Conservation (phyloP, 1,284 basidiomycete genomes). For the Kwoniella shivajii region DNA sequence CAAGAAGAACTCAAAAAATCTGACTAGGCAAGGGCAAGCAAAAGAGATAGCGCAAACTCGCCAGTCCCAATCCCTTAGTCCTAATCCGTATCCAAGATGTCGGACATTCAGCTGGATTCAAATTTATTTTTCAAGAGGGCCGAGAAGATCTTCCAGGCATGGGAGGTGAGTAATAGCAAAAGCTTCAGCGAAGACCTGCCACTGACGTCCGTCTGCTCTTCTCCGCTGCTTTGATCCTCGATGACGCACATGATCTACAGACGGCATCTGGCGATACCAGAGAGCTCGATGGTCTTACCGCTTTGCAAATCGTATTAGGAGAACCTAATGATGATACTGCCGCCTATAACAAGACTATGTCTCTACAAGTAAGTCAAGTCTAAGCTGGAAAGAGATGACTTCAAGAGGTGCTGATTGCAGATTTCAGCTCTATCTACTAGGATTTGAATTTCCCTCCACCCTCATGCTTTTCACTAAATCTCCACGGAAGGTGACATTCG, state of each 20-base stretch:
- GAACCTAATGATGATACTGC: conserved; percentile 82
- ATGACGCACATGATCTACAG: conserved; percentile 60
- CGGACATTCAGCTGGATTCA: conserved; percentile 59
- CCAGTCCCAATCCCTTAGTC: background rate
- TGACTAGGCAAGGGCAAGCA: background rate
- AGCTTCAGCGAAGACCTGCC: background rate
- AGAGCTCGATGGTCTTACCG: conserved; percentile 57
- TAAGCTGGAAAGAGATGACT: no score
- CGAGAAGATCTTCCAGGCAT: conserved; percentile 67
- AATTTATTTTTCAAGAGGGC: conserved; percentile 67
- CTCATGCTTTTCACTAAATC: conserved; percentile 71
- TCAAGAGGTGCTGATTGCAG: conserved; percentile 3
- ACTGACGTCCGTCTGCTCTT: background rate
- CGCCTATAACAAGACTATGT: conserved; percentile 81
- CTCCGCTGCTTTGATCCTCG: background rate
- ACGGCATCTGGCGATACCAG: conserved; percentile 70
- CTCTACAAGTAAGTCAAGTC: conserved; percentile 81
- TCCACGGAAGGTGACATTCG: conserved; percentile 67
- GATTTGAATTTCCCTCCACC: conserved; percentile 95
- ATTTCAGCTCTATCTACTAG: conserved; percentile 84
- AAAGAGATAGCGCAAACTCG: background rate
- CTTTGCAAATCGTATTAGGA: conserved; percentile 75
- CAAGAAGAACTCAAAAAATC: background rate
- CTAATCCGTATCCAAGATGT: conserved; percentile 41
- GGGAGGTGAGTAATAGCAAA: conserved; percentile 65